These are phyloP conservation scores for Amanita pallidorosea DNA, from an alignment of 768 basidiomycete species.

Conservation along the genomic window DNA sequence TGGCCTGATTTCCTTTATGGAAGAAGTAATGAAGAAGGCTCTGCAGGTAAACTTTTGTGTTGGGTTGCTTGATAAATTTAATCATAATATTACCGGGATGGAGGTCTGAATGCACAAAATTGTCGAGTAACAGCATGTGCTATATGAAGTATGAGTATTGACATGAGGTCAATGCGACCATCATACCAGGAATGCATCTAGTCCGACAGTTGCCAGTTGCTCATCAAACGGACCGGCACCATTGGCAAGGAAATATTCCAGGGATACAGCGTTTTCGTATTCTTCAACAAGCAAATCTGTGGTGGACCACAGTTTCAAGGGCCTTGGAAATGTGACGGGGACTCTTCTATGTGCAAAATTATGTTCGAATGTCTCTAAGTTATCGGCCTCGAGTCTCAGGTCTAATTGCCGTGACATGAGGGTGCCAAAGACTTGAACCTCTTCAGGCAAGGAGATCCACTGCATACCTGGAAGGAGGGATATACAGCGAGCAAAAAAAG, in stretches of 20 bases:
- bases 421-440: slow-evolving; percentile 85
- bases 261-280: slow-evolving; percentile 82
- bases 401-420: slow-evolving; percentile 98
- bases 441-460: slow-evolving; percentile 93
- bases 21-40: slow-evolving; percentile 50
- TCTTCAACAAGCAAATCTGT: slow-evolving; percentile 84
- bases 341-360: slow-evolving; percentile 77
- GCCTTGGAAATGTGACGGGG: slow-evolving; percentile 84
- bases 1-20: slow-evolving; percentile 13
- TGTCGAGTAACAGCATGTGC: slow-evolving; percentile 98
- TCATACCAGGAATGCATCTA: slow-evolving; percentile 89
- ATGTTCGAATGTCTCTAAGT: slow-evolving; percentile 72
- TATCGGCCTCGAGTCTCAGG: slow-evolving; percentile 81
- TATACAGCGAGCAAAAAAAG: slow-evolving; percentile 75
- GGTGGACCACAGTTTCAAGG: slow-evolving; percentile 73
- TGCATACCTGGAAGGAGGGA: slow-evolving; percentile 84
- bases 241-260: slow-evolving; percentile 78
- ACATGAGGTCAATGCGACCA: not conserved
- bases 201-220: slow-evolving; percentile 80
- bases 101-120: slow-evolving; percentile 90
- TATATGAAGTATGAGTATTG: slow-evolving; percentile 18
- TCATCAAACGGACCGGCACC: slow-evolving; percentile 91
- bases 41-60: slow-evolving; percentile 51
- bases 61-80: slow-evolving; percentile 85
- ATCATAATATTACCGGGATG: slow-evolving; percentile 97